These are phyloP conservation scores for Pythium rishiriense DNA, from an alignment of 352 stramenopile species.

Conservation along the genomic window DNA sequence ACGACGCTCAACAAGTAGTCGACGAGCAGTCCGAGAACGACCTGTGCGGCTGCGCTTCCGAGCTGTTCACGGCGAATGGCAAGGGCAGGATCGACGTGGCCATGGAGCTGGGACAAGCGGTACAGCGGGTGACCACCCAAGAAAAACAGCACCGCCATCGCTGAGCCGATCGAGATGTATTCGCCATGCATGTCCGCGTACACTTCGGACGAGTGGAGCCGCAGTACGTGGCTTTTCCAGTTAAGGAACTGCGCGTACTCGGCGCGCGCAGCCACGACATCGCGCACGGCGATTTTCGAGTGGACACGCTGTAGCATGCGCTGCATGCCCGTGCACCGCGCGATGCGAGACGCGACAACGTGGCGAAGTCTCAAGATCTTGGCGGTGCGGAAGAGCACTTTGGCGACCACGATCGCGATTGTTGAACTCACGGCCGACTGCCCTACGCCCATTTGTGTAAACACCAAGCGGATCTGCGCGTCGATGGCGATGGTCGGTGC, in stretches of 20 bases:
- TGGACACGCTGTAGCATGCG: constrained; percentile 36
- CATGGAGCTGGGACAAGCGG: constrained; percentile 8
- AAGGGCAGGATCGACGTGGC: neutral
- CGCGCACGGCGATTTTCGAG: constrained; percentile 28
- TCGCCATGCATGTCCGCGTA: constrained; percentile 54
- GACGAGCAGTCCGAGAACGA: neutral
- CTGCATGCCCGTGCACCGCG: constrained; percentile 30
- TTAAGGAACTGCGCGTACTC: constrained; percentile 41
- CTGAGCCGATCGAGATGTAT: constrained; percentile 45
- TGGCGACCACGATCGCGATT: constrained; percentile 29
- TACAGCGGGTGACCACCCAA: constrained; percentile 32
- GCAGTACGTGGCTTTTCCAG: constrained; percentile 39
- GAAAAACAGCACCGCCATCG: constrained; percentile 29
- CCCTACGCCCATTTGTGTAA: constrained; percentile 27
- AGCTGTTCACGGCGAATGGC: constrained; percentile 1
- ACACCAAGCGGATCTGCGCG: constrained; percentile 33
- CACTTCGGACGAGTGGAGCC: constrained; percentile 41
- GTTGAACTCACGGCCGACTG: constrained; percentile 15
- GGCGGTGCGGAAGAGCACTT: constrained; percentile 38
- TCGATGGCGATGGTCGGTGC: constrained; percentile 34
- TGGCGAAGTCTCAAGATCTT: constrained; percentile 38
- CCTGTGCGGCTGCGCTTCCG: constrained; percentile 18
- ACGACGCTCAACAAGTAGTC: constrained; percentile 40
- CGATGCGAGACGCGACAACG: constrained; percentile 24
- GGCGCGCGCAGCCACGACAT: constrained; percentile 25